Evolutionary conservation across 1,284 basidiomycete species (phyloP), one percentile per base, ranked within the genome.

Genomic region (Moesziomyces parantarcticus): DNA sequence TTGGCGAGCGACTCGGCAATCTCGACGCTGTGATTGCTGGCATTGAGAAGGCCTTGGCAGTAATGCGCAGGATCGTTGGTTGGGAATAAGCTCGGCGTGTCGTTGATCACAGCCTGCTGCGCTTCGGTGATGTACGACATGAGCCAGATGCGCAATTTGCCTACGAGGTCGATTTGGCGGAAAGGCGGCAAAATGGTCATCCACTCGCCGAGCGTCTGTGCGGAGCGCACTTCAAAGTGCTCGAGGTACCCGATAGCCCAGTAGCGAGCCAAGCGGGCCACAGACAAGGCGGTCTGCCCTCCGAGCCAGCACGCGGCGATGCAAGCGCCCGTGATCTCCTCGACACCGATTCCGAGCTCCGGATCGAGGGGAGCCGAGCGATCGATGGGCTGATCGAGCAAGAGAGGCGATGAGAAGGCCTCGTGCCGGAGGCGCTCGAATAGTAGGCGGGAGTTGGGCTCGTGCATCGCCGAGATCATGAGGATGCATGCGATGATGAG

Each of bases 281-380:
- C 61, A 14, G 64, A 69, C 26, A 58, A 64, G 1, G 69, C 75
- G 0, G 68, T 60, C 18, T 75, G 67, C 4, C 75, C 77, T 5
- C 75, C 72, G 1, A 79, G 62, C 77, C 77, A 80, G 34, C 61
- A 71, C 9, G 70, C 68, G 8, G 76, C 77, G 11, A 79, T 74
- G 52, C 77, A 80, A 5, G 75, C 77, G 9, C 77, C 77, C 3
- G 74, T 79, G 53, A 81, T 81, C 58, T 81, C 79, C 52, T 81
- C 79, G 13, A 81, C 77, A 13, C 79, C 79, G 39, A 81, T 76
- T 36, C 79, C 79, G 7, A 79, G 63, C 53, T 81, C 79, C 7
- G 77, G 79, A 45, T 80, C 75, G 22, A 80, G 73, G 8, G 65
- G 51, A 14, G 59, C 66, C 25, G 57, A 34, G 5, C 51, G 62